phyloP scores from a whole-genome alignment of 2,329 filamentous ascomycete genomes.

The Westerdykella ornata region DNA sequence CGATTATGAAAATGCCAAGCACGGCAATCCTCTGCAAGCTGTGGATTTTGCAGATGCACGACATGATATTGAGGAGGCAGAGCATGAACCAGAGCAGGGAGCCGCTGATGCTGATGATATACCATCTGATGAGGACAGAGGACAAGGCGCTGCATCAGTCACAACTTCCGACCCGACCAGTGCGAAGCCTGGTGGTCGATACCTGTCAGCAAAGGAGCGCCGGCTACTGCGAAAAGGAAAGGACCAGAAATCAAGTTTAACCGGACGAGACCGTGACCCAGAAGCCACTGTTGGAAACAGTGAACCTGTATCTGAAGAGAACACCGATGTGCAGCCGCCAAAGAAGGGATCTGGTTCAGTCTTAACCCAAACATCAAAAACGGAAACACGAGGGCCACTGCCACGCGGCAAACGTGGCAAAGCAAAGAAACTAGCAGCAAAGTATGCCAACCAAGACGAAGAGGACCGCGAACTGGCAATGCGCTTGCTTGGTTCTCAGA shows the following conservation, averaged over 20 bases:
- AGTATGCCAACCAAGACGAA: slow-evolving; percentile 92
- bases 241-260: slow-evolving; percentile 8
- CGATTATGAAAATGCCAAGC: slow-evolving; percentile 27
- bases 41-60: slow-evolving; percentile 4
- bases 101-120: slow-evolving; percentile 2
- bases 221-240: slow-evolving; percentile 36
- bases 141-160: slow-evolving; percentile 23
- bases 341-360: slow-evolving; percentile 22
- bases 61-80: slow-evolving; percentile 6
- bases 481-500: slow-evolving; percentile 73
- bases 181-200: slow-evolving; percentile 21
- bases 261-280: slow-evolving; percentile 5
- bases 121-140: slow-evolving; percentile 11
- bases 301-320: slow-evolving; percentile 15
- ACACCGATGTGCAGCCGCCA: slow-evolving; percentile 6
- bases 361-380: slow-evolving; percentile 23
- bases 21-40: slow-evolving; percentile 38
- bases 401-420: slow-evolving; percentile 72
- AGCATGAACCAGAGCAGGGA: slow-evolving; percentile 21
- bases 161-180: slow-evolving; percentile 25
- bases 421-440: slow-evolving; percentile 77
- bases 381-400: slow-evolving; percentile 22
- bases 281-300: slow-evolving; percentile 29
- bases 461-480: slow-evolving; percentile 83
- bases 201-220: slow-evolving; percentile 37